Base-by-base conservation (phyloP, 1,139 yeast genomes). In the Blastobotrys serpentis region DNA sequence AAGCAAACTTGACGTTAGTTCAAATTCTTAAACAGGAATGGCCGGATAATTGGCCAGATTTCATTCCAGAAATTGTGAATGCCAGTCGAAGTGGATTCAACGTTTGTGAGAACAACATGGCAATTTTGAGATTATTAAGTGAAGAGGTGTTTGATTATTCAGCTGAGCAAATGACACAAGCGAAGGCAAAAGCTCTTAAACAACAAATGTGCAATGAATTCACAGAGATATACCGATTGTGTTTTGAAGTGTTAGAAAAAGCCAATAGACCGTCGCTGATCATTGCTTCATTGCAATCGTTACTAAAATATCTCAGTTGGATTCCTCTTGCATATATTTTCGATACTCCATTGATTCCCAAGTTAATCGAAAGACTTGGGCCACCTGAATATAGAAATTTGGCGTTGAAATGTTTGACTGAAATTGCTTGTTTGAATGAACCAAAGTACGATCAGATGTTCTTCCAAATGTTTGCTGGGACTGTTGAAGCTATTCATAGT, bases 21-120 rank as follows among this genome's bases (percentile, higher is more conserved):
- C 95, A 92, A 63, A 84, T 92, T 46, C 79, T 92, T 63, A 92
- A 92, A 65, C 98, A 94, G 69, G 99, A 92, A 66, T 92, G 99
- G 99, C 99, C 99, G 36, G 89, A 84, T 59, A 86, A 89, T 65
- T 92, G 99, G 99, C 98, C 98, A 18, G 87, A 86, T 60, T 92
- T 94, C 62, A 85, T 92, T 47, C 96, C 98, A 11, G 98, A 94
- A 66, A 79, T 92, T 54, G 94, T 92, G 40, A 78, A 78, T 55
- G 84, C 95, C 56, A 84, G 95, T 46, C 80, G 88, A 55, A 81
- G 94, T 16, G 85, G 95, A 38, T 81, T 86, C 68, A 90, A 89
- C 61, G 96, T 92, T 44, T 94, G 98, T 72, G 98, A 92, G 69
- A 92, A 92, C 71, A 92, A 92, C 69, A 92, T 92, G 98, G 82